phyloP scores from a whole-genome alignment of 768 basidiomycete genomes.

The Boletus coccyginus region DNA sequence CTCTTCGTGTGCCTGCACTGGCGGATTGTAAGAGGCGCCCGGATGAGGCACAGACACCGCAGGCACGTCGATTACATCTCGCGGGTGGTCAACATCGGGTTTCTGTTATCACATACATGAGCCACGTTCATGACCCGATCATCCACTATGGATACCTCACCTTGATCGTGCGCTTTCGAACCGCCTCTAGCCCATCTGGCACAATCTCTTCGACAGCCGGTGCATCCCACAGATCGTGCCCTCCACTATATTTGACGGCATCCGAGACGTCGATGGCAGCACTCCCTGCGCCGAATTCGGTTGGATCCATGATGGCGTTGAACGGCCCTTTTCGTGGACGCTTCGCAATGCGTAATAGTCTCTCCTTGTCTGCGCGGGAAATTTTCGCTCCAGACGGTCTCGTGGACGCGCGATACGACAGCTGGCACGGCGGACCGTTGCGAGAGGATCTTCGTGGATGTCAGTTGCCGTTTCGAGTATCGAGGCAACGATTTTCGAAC shows the following conservation, averaged over 20 bases:
- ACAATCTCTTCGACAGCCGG: constrained; percentile 36
- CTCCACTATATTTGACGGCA: constrained; percentile 66
- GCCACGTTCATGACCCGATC: background rate
- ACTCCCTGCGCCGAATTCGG: constrained; percentile 64
- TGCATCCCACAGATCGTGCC: constrained; percentile 60
- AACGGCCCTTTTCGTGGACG: constrained; percentile 70
- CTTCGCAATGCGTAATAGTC: constrained; percentile 74
- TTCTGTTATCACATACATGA: constrained; percentile 35
- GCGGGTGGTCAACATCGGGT: constrained; percentile 45
- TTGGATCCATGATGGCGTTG: constrained; percentile 65
- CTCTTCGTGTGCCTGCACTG: constrained; percentile 65
- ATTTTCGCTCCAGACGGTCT: constrained; percentile 37
- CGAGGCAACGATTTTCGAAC: constrained; percentile 59
- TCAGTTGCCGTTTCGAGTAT: constrained; percentile 52
- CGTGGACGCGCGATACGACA: constrained; percentile 55
- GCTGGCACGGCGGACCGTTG: constrained; percentile 90
- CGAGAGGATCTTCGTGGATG: constrained; percentile 74
- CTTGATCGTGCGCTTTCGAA: constrained; percentile 49
- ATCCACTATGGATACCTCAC: constrained; percentile 31
- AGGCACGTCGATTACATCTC: constrained; percentile 55
- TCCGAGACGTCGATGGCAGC: constrained; percentile 61
- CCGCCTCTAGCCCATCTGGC: constrained; percentile 38
- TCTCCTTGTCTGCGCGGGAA: constrained; percentile 68
- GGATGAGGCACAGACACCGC: constrained; percentile 72
- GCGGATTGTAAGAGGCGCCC: constrained; percentile 90